Percentiles rank a stretch among this genome's conserved stretches.
Evolutionary conservation across 306 rosid genomes (phyloP).

Genomic region (Lathyrus oleraceus): DNA sequence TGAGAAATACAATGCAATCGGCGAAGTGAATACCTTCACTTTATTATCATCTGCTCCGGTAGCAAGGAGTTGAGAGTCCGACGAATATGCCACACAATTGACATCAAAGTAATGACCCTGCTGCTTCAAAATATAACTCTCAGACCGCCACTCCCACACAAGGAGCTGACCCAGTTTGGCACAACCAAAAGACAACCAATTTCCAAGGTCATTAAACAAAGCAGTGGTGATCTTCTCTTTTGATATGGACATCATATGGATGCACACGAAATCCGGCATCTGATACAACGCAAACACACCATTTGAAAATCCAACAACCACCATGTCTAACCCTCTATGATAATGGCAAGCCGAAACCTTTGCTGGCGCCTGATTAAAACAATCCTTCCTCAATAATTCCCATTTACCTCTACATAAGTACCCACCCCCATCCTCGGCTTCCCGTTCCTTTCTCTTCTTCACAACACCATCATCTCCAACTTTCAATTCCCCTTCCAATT

Average conservation of each 20-base stretch:
- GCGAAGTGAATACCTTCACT: slow-evolving; percentile 66
- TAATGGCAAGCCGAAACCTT: slow-evolving; percentile 78
- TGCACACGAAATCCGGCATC: slow-evolving; percentile 93
- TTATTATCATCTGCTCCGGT: slow-evolving; percentile 99
- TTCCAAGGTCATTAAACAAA: slow-evolving; percentile 78
- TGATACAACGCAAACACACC: slow-evolving; percentile 88
- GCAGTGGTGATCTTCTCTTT: slow-evolving; percentile 86
- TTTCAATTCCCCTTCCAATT: slow-evolving; percentile 52
- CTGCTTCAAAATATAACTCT: slow-evolving; percentile 90
- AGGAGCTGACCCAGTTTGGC: slow-evolving; percentile 90
- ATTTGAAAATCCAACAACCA: slow-evolving; percentile 83
- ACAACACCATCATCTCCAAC: slow-evolving; percentile 25
- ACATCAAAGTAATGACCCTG: slow-evolving; percentile 99
- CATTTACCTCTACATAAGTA: slow-evolving; percentile 71
- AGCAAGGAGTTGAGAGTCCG: slow-evolving; percentile 82
- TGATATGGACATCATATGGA: slow-evolving; percentile 75
- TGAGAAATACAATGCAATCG: slow-evolving; percentile 21
- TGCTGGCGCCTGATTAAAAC: slow-evolving; percentile 57
- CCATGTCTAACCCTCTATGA: slow-evolving; percentile 73
- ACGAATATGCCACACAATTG: slow-evolving; percentile 79
- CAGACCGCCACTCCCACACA: slow-evolving; percentile 97
- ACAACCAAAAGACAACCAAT: slow-evolving; percentile 90
- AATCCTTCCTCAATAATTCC: slow-evolving; percentile 77
- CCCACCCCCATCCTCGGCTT: slow-evolving; percentile 41
- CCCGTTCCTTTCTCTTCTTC: slow-evolving; percentile 63